These are phyloP conservation scores for Gracilariopsis chorda DNA, from an alignment of 23 red algal species.

Conservation along the genomic window DNA sequence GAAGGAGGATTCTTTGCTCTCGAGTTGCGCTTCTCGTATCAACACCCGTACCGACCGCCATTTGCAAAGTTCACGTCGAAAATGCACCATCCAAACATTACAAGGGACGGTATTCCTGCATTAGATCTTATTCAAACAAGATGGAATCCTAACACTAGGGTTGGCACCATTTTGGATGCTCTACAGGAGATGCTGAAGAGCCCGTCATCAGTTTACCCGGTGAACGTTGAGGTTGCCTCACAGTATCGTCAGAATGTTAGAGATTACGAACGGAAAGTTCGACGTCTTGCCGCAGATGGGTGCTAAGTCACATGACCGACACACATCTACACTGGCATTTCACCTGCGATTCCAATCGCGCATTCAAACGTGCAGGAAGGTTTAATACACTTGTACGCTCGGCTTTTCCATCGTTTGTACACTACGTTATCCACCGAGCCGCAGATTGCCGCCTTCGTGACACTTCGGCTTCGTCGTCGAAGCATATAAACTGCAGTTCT, in stretches of 20 bases:
- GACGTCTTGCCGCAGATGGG: conserved; percentile 65
- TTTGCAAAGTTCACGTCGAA: conserved; percentile 53
- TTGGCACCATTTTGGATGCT: conserved; percentile 42
- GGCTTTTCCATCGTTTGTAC: too few species aligned
- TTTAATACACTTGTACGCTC: too few species aligned
- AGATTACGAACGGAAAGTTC: conserved; percentile 56
- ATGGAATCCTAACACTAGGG: conserved; percentile 52
- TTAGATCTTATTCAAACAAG: conserved; percentile 68
- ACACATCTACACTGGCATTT: too few species aligned
- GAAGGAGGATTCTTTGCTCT: conserved; percentile 71
- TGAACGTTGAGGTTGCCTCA: conserved; percentile 35
- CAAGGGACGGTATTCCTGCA: conserved; percentile 72
- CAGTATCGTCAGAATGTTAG: conserved; percentile 31
- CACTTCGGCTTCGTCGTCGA: too few species aligned
- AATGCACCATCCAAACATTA: conserved; percentile 77
- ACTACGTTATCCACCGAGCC: too few species aligned
- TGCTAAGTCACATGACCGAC: too few species aligned
- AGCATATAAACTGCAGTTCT: too few species aligned
- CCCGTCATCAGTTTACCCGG: conserved; percentile 47
- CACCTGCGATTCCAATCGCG: too few species aligned
- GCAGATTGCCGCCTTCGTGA: too few species aligned
- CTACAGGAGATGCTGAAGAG: conserved; percentile 53
- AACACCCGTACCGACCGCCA: conserved; percentile 66
- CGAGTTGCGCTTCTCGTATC: conserved; percentile 53
- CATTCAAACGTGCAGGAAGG: too few species aligned